Evolutionary conservation across 495 filamentous ascomycete genomes (phyloP).

Genomic region (Thozetella sp.): DNA sequence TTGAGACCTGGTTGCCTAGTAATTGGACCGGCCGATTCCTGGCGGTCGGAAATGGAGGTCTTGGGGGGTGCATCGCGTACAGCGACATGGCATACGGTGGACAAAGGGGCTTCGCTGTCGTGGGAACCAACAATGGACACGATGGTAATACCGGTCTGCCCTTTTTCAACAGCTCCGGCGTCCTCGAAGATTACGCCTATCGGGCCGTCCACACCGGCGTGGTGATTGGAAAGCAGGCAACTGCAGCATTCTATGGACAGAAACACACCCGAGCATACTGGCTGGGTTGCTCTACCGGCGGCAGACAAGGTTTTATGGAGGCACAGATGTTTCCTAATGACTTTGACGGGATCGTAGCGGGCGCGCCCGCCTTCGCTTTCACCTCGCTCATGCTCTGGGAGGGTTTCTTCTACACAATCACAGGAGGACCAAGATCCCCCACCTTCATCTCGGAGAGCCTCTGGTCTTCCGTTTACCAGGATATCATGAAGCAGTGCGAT

Average conservation of each 20-base stretch:
- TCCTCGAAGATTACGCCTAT: slow-evolving; percentile 42
- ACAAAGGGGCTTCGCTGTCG: slow-evolving; percentile 52
- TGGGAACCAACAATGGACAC: slow-evolving; percentile 61
- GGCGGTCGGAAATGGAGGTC: slow-evolving; percentile 57
- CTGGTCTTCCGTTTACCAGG: slow-evolving; percentile 47
- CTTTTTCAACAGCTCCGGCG: slow-evolving; percentile 53
- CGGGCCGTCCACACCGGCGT: slow-evolving; percentile 48
- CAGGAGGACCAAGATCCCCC: slow-evolving; percentile 22
- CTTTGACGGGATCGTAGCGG: slow-evolving; percentile 62
- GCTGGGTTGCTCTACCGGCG: slow-evolving; percentile 44
- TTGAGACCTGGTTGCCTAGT: slow-evolving; percentile 61
- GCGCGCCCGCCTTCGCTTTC: slow-evolving; percentile 46
- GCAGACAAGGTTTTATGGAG: slow-evolving; percentile 38
- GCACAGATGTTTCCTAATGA: slow-evolving; percentile 38
- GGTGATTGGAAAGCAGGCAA: slow-evolving; percentile 34
- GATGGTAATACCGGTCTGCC: slow-evolving; percentile 53
- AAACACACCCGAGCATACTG: slow-evolving; percentile 34
- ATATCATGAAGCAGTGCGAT: slow-evolving; percentile 62
- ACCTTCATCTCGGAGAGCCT: slow-evolving; percentile 35
- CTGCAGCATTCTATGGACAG: slow-evolving; percentile 37
- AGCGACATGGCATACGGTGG: slow-evolving; percentile 27
- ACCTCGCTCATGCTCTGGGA: slow-evolving; percentile 55
- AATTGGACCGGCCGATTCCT: slow-evolving; percentile 50
- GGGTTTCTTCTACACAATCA: slow-evolving; percentile 51
- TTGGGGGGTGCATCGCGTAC: slow-evolving; percentile 39